These are phyloP conservation scores for Persicaria tinctoria DNA, from an alignment of 148 eudicot species.

Conservation along the genomic window DNA sequence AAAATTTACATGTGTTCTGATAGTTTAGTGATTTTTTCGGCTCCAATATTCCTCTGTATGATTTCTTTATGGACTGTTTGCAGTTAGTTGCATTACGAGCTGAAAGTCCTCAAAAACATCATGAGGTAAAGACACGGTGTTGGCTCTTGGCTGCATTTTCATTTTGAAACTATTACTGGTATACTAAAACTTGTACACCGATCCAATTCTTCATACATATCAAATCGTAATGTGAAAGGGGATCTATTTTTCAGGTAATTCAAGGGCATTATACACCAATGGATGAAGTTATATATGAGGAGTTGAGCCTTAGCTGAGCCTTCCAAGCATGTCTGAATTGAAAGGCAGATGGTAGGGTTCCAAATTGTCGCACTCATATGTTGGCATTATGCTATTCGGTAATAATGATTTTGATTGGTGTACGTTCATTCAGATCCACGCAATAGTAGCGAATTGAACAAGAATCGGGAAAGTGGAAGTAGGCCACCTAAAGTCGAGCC, in stretches of 20 bases:
- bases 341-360: constrained; percentile 97
- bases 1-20: not conserved
- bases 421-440: too few species aligned
- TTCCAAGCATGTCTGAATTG: constrained; percentile 94
- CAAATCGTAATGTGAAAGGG: not conserved
- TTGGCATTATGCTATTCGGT: too few species aligned
- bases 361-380: too few species aligned
- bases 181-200: not conserved
- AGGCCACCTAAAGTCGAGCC: too few species aligned
- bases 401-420: too few species aligned
- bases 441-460: too few species aligned
- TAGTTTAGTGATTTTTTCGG: not conserved
- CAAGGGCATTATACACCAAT: constrained; percentile 46
- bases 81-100: constrained; percentile 68
- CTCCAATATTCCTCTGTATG: constrained; percentile 38
- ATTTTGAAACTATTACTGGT: not conserved
- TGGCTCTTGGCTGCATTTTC: not conserved
- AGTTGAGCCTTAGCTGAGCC: constrained; percentile 36
- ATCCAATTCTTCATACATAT: not conserved
- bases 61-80: constrained; percentile 83
- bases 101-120: constrained; percentile 77
- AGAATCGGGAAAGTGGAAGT: too few species aligned
- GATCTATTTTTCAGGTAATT: constrained; percentile 40
- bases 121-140: constrained; percentile 45
- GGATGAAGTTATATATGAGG: constrained; percentile 79